Conservation (phyloP, 75 land plant genomes). For the Pinus tabuliformis region DNA sequence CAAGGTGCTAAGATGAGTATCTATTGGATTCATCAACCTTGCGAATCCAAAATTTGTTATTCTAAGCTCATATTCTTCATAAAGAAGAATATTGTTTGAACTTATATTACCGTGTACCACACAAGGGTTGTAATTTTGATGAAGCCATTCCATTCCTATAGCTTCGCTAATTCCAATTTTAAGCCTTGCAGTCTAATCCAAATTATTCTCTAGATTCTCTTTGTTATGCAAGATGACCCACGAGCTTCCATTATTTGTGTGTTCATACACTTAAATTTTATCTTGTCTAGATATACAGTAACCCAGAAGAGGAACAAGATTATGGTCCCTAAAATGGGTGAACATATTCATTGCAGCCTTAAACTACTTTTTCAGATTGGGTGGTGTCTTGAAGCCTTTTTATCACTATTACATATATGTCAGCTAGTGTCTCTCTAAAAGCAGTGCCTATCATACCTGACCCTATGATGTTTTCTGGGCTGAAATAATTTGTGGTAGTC, state of each 20-base stretch:
- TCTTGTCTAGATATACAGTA: constrained; percentile 76
- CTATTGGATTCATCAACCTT: constrained; percentile 84
- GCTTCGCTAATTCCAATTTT: constrained; percentile 81
- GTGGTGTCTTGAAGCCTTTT: constrained; percentile 72
- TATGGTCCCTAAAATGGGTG: constrained; percentile 57
- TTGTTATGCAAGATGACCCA: constrained; percentile 41
- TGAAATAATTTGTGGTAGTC: constrained; percentile 75
- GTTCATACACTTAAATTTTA: constrained; percentile 72
- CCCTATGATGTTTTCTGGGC: constrained; percentile 50
- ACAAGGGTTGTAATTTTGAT: constrained; percentile 92
- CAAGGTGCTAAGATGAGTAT: constrained; percentile 86
- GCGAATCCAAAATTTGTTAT: constrained; percentile 95
- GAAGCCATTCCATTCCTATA: constrained; percentile 87
- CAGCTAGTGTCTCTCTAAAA: constrained; percentile 64
- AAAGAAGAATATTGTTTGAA: constrained; percentile 73
- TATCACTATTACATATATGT: constrained; percentile 70
- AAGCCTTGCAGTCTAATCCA: constrained; percentile 76
- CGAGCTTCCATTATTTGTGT: constrained; percentile 79
- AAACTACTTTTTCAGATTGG: constrained; percentile 73
- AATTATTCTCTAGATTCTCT: constrained; percentile 9
- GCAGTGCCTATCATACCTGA: constrained; percentile 67
- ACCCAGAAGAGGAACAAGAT: constrained; percentile 90
- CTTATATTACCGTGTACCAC: constrained; percentile 87
- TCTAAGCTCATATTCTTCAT: constrained; percentile 66
- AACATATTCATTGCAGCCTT: constrained; percentile 73